These are phyloP conservation scores for Paragyromitra xinjiangensis DNA, from an alignment of 495 filamentous ascomycete genomes.

Conservation along the genomic window DNA sequence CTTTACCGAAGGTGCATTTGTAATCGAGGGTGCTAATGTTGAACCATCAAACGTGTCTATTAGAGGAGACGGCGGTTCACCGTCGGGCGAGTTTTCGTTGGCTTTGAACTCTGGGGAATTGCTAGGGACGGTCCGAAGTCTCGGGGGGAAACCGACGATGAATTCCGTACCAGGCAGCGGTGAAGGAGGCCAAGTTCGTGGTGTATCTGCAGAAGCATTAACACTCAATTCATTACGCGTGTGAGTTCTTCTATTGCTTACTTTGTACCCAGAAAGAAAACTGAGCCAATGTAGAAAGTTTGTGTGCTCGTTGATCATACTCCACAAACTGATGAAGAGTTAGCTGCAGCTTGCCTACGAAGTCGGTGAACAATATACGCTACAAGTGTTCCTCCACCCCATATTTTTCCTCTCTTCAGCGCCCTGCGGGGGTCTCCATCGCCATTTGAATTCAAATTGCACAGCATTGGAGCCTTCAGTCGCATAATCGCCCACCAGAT, in stretches of 20 bases:
- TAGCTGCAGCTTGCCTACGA: slow-evolving; percentile 31
- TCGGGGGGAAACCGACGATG: slow-evolving; percentile 75
- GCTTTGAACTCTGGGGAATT: slow-evolving; percentile 48
- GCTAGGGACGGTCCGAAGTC: slow-evolving; percentile 77
- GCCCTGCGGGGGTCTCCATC: slow-evolving; percentile 88
- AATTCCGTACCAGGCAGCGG: slow-evolving; percentile 68
- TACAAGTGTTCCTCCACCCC: slow-evolving; percentile 95
- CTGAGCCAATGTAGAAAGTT: slow-evolving; percentile 82
- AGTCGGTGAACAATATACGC: slow-evolving; percentile 63
- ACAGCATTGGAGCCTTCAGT: slow-evolving; percentile 83
- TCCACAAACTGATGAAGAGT: slow-evolving; percentile 75
- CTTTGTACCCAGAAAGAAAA: slow-evolving; percentile 97
- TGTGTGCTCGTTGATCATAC: slow-evolving; percentile 92
- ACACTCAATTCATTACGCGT: neutral
- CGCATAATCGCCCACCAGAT: slow-evolving; percentile 85
- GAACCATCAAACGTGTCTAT: slow-evolving; percentile 62
- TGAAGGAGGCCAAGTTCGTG: slow-evolving; percentile 55
- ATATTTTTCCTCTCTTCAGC: slow-evolving; percentile 80
- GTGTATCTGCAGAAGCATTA: slow-evolving; percentile 55
- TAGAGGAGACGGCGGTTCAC: slow-evolving; percentile 74
- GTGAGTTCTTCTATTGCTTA: slow-evolving; percentile 57
- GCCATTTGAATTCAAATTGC: slow-evolving; percentile 95
- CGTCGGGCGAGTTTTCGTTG: slow-evolving; percentile 65
- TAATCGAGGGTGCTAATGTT: slow-evolving; percentile 59
- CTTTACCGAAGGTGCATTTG: slow-evolving; percentile 69